Percentiles rank a stretch among this genome's conserved stretches.
These are phyloP conservation scores for Vigna reflexopilosa DNA, from an alignment of 306 rosid genomes.

Conservation along the genomic window DNA sequence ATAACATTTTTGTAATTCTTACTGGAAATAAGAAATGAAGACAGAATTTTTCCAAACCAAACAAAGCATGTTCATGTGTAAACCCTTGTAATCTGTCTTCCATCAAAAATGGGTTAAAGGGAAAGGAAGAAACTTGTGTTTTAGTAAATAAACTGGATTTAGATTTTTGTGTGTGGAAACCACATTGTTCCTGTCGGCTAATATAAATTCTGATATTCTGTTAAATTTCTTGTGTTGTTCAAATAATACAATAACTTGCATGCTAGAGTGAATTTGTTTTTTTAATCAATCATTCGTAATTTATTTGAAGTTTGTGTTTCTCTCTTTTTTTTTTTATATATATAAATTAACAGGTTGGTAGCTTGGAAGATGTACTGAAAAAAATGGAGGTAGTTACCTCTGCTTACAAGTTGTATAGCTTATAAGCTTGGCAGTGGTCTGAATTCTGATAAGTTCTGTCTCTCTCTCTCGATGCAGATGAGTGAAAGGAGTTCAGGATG, in stretches of 20 bases:
- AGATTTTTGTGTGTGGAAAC: constrained; percentile 6
- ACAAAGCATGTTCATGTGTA: background rate
- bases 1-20: background rate
- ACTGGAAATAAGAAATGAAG: background rate
- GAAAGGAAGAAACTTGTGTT: background rate
- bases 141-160: constrained; percentile 6
- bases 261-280: constrained; percentile 28
- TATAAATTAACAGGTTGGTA: constrained; percentile 74
- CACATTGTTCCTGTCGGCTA: constrained; percentile 5
- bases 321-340: constrained; percentile 6
- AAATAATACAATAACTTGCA: constrained; percentile 9
- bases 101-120: constrained; percentile 16
- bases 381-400: constrained; percentile 86
- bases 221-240: constrained; percentile 9
- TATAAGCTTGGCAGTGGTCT: constrained; percentile 26
- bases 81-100: constrained; percentile 12
- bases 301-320: constrained; percentile 26
- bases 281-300: constrained; percentile 17
- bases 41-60: background rate
- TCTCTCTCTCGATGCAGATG: constrained; percentile 54
- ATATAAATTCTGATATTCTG: constrained; percentile 15
- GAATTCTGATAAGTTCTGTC: constrained; percentile 40
- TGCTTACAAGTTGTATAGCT: constrained; percentile 29
- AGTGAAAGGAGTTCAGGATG: constrained; percentile 83
- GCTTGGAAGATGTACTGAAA: constrained; percentile 90